phyloP scores from a whole-genome alignment of 345 rosid species.

The Moricandia moricandioides region DNA sequence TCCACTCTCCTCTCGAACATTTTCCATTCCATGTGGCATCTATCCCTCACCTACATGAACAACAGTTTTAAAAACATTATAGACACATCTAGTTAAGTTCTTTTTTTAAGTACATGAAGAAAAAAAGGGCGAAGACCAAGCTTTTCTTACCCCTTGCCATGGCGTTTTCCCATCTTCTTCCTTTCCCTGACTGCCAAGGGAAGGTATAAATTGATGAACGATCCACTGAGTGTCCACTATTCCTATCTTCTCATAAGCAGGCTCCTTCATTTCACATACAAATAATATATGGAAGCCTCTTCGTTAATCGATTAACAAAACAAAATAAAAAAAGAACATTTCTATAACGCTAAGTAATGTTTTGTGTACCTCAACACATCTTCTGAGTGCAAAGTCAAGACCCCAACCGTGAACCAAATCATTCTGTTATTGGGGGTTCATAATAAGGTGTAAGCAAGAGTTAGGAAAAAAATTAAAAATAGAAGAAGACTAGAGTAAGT shows the following conservation, averaged over 20 bases:
- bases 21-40: conserved; percentile 78
- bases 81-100: conserved; percentile 4
- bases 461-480: conserved; percentile 14
- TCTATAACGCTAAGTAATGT: conserved; percentile 1
- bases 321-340: neutral
- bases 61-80: neutral
- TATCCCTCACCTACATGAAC: conserved; percentile 58
- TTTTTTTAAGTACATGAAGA: neutral
- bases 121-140: neutral
- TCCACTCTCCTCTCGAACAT: conserved; percentile 65
- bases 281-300: neutral
- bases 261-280: conserved; percentile 46
- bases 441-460: neutral
- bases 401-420: conserved; percentile 99
- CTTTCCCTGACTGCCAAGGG: conserved; percentile 76
- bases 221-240: conserved; percentile 98
- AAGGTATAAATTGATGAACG: conserved; percentile 85
- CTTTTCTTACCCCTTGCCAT: conserved; percentile 72
- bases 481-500: conserved; percentile 1
- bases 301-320: neutral
- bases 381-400: conserved; percentile 90
- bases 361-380: conserved; percentile 69
- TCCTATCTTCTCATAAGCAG: conserved; percentile 87
- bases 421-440: conserved; percentile 51
- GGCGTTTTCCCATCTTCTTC: conserved; percentile 60